Evolutionary conservation across 371 early-diverging fungal genomes (phyloP).

Genomic region (Entomophthora muscae): DNA sequence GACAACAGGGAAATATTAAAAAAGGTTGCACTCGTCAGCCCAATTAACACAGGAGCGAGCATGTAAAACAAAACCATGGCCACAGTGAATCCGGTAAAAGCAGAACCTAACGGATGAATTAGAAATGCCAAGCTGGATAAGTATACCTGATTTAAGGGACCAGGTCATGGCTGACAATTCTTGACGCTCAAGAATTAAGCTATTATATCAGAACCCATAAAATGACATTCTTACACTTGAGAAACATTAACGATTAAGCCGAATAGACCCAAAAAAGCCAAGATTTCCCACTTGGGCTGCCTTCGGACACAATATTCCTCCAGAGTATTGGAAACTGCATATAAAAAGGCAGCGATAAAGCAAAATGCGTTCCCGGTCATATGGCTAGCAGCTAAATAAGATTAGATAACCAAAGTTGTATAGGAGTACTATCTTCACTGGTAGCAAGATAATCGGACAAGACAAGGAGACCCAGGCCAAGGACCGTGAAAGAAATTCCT

Average conservation of each 20-base stretch:
- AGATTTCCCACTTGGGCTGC: conserved; percentile 45
- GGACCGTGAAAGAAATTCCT: conserved; percentile 38
- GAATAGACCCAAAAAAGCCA: conserved; percentile 50
- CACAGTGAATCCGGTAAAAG: conserved; percentile 35
- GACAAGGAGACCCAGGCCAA: conserved; percentile 43
- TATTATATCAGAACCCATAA: no score
- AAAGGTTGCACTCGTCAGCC: conserved; percentile 44
- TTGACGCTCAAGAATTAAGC: conserved; percentile 28
- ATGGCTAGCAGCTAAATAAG: conserved; percentile 18
- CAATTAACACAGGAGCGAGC: conserved; percentile 43
- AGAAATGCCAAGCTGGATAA: background rate
- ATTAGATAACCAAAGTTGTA: background rate
- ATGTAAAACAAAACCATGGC: conserved; percentile 49
- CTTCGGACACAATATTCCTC: conserved; percentile 49
- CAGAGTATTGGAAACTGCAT: conserved; percentile 44
- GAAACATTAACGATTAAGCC: conserved; percentile 46
- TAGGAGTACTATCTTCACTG: background rate
- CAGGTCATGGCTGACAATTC: conserved; percentile 20
- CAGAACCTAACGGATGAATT: conserved; percentile 17
- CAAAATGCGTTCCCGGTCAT: conserved; percentile 50
- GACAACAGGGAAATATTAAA: conserved; percentile 61
- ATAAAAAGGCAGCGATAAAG: conserved; percentile 46
- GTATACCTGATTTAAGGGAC: conserved; percentile 14
- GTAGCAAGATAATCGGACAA: conserved; percentile 28
- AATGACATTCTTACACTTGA: conserved; percentile 34